Base-by-base conservation (phyloP, 305 asterid genomes). In the Fraxinus angustifolia region DNA sequence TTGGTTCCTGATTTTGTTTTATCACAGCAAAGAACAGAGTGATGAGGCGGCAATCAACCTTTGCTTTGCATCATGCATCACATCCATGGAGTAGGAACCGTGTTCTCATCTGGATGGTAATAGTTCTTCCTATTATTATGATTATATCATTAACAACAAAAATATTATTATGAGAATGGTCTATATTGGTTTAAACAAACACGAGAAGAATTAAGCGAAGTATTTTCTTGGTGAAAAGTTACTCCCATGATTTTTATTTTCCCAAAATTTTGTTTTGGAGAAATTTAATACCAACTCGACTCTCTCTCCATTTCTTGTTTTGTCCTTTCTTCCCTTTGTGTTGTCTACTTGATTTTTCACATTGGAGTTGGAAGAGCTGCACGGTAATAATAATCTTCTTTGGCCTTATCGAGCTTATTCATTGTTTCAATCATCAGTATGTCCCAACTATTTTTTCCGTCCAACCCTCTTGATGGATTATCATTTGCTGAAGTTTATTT, bases 31-130 rank as follows among this genome's bases (percentile, higher is more conserved):
- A 83, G 90, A 83, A 82, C 88, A 93, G 87, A 86, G 92, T 90
- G 85, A 93, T 95, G 98, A 93, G 94, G 82, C 83, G 97, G 60
- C 98, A 93, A 85, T 80, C 95, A 73, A 95, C 98, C 50, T 95
- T 95, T 19, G 93, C 94, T 4, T 81, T 89, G 73, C 94, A 94
- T 85, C 98, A 89, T 65, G 95, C 98, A 12, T 91, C 97, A 74
- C 98, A 94, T 89, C 98, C 98, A 11, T 94, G 98, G 98, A 93
- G 89, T 62, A 85, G 92, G 85, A 95, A 88, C 82, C 94, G 90
- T 76, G 80, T 92, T 84, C 94, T 95, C 73, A 95, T 95, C 30
- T 95, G 98, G 98, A 93, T 95, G 97, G 98, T 95, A 87, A 79
- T 68, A 75, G 30, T 71, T 79, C 79, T 76, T 68, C 71, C 67